phyloP scores from a whole-genome alignment of 2,329 filamentous ascomycete genomes.

The Xylariaceae sp. region DNA sequence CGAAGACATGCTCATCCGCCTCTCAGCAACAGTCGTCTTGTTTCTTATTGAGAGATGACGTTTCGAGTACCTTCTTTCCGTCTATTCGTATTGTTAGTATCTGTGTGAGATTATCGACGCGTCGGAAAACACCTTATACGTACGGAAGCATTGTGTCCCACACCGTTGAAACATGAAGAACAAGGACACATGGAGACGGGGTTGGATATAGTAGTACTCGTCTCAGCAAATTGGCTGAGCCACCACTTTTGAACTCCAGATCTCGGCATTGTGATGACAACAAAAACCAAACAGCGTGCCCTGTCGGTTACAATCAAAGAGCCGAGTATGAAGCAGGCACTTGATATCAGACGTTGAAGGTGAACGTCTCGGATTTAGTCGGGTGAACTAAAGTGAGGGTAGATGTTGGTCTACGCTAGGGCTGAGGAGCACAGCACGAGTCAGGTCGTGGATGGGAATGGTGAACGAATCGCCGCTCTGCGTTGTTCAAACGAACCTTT shows the following conservation, averaged over 20 bases:
- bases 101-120: not conserved
- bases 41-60: constrained; percentile 3
- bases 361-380: too few relatives aligned
- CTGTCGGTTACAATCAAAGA: too few relatives aligned
- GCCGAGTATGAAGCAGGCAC: too few relatives aligned
- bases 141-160: constrained; percentile 16
- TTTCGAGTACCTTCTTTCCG: constrained; percentile 5
- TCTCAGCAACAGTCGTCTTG: constrained; percentile 1
- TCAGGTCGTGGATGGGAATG: too few relatives aligned
- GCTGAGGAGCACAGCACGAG: too few relatives aligned
- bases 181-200: constrained; percentile 24
- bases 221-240: constrained; percentile 21
- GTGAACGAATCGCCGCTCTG: too few relatives aligned
- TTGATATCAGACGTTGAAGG: too few relatives aligned
- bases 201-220: constrained; percentile 11
- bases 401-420: too few relatives aligned
- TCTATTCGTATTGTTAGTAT: constrained; percentile 11
- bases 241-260: constrained; percentile 23
- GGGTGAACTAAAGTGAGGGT: too few relatives aligned
- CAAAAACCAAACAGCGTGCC: not conserved
- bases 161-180: constrained; percentile 25
- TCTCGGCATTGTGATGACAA: constrained; percentile 14
- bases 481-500: too few relatives aligned
- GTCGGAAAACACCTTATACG: constrained; percentile 5
- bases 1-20: constrained; percentile 24